Conservation (phyloP, 345 rosid genomes). For the Rhodomyrtus tomentosa region DNA sequence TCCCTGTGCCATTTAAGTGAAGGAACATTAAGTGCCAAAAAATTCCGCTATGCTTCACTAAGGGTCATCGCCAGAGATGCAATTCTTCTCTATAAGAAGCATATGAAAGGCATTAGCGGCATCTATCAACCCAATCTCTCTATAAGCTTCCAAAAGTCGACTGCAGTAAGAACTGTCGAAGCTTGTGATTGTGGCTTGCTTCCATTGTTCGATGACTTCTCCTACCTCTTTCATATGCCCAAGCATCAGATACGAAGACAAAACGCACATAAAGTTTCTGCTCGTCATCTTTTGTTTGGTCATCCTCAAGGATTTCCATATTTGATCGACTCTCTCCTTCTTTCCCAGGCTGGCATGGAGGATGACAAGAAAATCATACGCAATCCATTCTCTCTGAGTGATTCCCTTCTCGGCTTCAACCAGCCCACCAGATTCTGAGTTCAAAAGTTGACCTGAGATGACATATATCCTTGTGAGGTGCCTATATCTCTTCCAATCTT, state of each 20-base stretch:
- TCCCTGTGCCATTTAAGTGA: neutral
- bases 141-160: slow-evolving; percentile 45
- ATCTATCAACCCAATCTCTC: slow-evolving; percentile 37
- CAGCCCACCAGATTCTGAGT: slow-evolving; percentile 27
- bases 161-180: slow-evolving; percentile 46
- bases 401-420: slow-evolving; percentile 53
- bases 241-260: slow-evolving; percentile 68
- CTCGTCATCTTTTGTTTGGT: slow-evolving; percentile 81
- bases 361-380: slow-evolving; percentile 77
- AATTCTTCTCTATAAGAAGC: slow-evolving; percentile 36
- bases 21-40: neutral
- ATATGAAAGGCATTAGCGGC: slow-evolving; percentile 31
- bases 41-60: neutral
- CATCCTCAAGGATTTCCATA: slow-evolving; percentile 81
- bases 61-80: slow-evolving; percentile 5
- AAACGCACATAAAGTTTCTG: slow-evolving; percentile 61
- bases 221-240: slow-evolving; percentile 60
- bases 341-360: slow-evolving; percentile 62
- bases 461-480: slow-evolving; percentile 44
- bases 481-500: slow-evolving; percentile 51
- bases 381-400: slow-evolving; percentile 81
- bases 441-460: slow-evolving; percentile 33
- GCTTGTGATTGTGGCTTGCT: slow-evolving; percentile 43
- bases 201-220: slow-evolving; percentile 78
- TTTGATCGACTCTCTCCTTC: slow-evolving; percentile 69